phyloP scores from a whole-genome alignment of 2,329 filamentous ascomycete species.

The Clonostachys sp. region DNA sequence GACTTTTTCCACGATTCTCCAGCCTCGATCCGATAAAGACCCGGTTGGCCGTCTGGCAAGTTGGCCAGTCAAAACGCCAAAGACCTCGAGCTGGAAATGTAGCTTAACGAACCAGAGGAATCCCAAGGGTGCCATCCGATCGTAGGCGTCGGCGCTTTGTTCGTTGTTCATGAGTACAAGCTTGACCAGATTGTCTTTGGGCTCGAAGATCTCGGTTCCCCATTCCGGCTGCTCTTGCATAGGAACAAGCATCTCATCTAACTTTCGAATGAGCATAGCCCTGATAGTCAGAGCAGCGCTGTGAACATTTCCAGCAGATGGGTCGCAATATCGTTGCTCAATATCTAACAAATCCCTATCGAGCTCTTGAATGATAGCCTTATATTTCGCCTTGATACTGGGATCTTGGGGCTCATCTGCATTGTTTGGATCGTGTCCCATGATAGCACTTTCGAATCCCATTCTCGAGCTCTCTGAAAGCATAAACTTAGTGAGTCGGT shows the following conservation, averaged over 20 bases:
- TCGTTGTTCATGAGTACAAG: conserved; percentile 44
- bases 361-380: conserved; percentile 32
- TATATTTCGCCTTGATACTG: conserved; percentile 34
- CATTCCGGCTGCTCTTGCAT: conserved; percentile 41
- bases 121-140: conserved; percentile 32
- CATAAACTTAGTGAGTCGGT: conserved; percentile 45
- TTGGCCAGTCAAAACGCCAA: conserved; percentile 50
- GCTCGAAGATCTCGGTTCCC: conserved; percentile 41
- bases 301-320: conserved; percentile 46
- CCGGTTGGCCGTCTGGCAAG: conserved; percentile 44
- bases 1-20: conserved; percentile 38
- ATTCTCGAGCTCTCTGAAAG: conserved; percentile 24
- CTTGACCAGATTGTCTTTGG: conserved; percentile 51
- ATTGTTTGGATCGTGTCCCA: conserved; percentile 28
- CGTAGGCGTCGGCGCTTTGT: conserved; percentile 38
- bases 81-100: conserved; percentile 52
- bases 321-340: conserved; percentile 45
- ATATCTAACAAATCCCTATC: conserved; percentile 36
- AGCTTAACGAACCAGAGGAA: conserved; percentile 52
- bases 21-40: conserved; percentile 46
- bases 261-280: conserved; percentile 41
- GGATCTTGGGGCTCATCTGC: conserved; percentile 2
- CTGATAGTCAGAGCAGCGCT: conserved; percentile 42
- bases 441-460: conserved; percentile 42
- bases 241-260: conserved; percentile 41